phyloP scores from a whole-genome alignment of 345 rosid genomes.

The Salix brachista region DNA sequence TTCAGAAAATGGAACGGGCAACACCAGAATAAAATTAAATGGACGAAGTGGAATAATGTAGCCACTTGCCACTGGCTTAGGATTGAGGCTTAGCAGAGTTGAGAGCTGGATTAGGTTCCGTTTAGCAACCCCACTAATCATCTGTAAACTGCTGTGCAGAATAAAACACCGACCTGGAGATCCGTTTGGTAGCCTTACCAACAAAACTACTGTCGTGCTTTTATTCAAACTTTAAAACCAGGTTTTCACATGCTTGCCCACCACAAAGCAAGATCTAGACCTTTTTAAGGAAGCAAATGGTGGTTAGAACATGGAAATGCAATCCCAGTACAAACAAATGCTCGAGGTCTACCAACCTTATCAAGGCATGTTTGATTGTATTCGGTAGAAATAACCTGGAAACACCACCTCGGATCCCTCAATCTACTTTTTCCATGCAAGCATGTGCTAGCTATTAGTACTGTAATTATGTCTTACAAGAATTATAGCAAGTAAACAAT shows the following conservation, averaged over 20 bases:
- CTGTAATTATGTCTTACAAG: conserved; percentile 36
- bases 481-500: conserved; percentile 23
- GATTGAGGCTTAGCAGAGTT: neutral
- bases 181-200: conserved; percentile 30
- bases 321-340: conserved; percentile 16
- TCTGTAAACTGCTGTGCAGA: neutral
- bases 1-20: no score
- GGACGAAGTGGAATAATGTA: neutral
- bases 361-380: conserved; percentile 27
- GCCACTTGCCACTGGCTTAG: neutral
- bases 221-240: neutral
- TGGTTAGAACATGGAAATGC: neutral
- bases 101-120: neutral
- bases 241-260: conserved; percentile 20
- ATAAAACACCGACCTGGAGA: conserved; percentile 31
- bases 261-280: neutral
- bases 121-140: conserved; percentile 5
- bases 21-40: neutral
- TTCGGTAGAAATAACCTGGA: conserved; percentile 8
- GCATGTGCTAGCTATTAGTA: conserved; percentile 48
- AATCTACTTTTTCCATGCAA: conserved; percentile 25
- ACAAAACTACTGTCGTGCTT: neutral
- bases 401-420: conserved; percentile 28
- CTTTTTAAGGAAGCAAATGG: conserved; percentile 39
- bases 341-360: conserved; percentile 33